A percentile compares a stretch with the other conserved stretches of the same genome.
Conservation (phyloP, 2,329 filamentous ascomycete genomes). For the Fusarium illudens region DNA sequence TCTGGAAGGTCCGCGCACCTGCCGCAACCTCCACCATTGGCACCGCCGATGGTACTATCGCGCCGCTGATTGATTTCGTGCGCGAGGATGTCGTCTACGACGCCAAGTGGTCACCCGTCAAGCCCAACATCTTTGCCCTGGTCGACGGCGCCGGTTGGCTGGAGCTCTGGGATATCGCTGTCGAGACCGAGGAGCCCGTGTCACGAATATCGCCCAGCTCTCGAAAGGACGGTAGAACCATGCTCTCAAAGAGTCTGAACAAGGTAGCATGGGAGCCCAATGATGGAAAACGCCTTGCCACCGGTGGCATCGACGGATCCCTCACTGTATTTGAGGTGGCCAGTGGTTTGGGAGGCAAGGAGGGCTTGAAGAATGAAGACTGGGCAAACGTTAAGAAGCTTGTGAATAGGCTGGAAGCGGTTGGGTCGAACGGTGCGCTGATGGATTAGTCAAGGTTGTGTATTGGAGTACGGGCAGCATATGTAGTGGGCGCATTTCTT, state of each 20-base stretch:
- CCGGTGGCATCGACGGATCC: conserved; percentile 90
- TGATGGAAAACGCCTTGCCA: conserved; percentile 86
- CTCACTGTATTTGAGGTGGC: conserved; percentile 95
- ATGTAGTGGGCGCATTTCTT: conserved; percentile 24
- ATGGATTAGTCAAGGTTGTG: conserved; percentile 45
- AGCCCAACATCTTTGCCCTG: conserved; percentile 92
- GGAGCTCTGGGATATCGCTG: conserved; percentile 94
- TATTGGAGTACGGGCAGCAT: conserved; percentile 28
- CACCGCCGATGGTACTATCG: conserved; percentile 62
- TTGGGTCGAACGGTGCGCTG: conserved; percentile 59
- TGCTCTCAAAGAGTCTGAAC: conserved; percentile 87
- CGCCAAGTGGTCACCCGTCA: conserved; percentile 91
- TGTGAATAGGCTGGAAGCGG: conserved; percentile 76
- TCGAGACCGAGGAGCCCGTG: conserved; percentile 91
- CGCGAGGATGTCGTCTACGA: conserved; percentile 98
- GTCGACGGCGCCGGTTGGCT: conserved; percentile 93
- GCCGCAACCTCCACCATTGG: conserved; percentile 73
- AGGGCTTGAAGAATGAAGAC: conserved; percentile 84
- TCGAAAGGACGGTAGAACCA: conserved; percentile 70
- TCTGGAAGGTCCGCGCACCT: conserved; percentile 92
- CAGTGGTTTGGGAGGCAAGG: conserved; percentile 81
- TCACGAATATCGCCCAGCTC: conserved; percentile 78
- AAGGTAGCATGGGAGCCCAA: conserved; percentile 93
- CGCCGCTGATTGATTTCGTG: conserved; percentile 86
- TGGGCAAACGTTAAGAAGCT: conserved; percentile 94